Percentiles rank a stretch among this genome's conserved stretches.
These are phyloP conservation scores for Pittosporum tobira DNA, from an alignment of 129 eudicot species.

Conservation along the genomic window DNA sequence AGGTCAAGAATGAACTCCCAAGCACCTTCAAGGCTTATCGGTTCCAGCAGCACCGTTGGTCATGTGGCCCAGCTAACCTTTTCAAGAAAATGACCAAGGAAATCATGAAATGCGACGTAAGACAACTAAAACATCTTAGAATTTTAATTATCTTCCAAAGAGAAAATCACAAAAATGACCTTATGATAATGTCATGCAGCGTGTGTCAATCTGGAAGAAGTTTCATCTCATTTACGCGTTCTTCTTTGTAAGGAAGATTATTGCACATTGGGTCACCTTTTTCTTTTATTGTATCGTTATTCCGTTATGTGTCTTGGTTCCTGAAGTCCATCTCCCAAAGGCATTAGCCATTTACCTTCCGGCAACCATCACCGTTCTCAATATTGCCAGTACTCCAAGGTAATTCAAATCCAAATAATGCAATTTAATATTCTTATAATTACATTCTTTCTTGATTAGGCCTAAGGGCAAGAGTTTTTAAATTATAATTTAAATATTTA, in stretches of 20 bases:
- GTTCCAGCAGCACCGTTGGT: conserved; percentile 45
- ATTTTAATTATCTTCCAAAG: neutral
- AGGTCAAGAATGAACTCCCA: conserved; percentile 42
- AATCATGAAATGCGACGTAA: conserved; percentile 15
- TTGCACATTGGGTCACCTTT: conserved; percentile 85
- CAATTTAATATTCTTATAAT: neutral
- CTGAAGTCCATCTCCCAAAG: conserved; percentile 66
- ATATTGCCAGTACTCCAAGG: conserved; percentile 60
- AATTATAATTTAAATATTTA: too few relatives aligned
- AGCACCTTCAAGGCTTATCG: conserved; percentile 39
- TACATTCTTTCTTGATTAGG: neutral
- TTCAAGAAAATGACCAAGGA: conserved; percentile 35
- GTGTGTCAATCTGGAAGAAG: conserved; percentile 73
- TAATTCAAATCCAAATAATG: conserved; percentile 14
- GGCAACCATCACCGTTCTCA: conserved; percentile 64
- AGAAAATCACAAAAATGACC: conserved; percentile 2
- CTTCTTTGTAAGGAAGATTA: conserved; percentile 79
- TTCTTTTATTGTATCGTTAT: conserved; percentile 70
- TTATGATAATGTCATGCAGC: conserved; percentile 41
- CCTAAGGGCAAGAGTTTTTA: too few relatives aligned
- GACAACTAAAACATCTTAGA: neutral
- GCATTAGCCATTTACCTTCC: conserved; percentile 63
- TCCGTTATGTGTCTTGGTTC: conserved; percentile 58
- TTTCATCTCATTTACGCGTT: conserved; percentile 65
- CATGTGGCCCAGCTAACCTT: conserved; percentile 46